Conservation (phyloP, 2,329 filamentous ascomycete genomes). For the Thielaviopsis cerberus region DNA sequence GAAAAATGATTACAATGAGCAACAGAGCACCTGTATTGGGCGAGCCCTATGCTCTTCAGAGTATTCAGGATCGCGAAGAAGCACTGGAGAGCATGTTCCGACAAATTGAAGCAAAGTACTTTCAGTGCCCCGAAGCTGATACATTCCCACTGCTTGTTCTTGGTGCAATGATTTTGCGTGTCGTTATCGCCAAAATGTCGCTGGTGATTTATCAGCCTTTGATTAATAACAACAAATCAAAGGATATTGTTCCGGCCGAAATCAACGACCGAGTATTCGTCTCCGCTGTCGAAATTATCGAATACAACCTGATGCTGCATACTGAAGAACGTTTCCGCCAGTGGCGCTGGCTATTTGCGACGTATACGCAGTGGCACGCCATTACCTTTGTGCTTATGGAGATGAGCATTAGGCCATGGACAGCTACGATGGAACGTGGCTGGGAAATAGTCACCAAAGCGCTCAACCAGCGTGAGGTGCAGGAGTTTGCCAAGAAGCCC, state of each 20-base stretch:
- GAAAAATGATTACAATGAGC: slow-evolving; percentile 15
- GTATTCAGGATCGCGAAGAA: slow-evolving; percentile 8
- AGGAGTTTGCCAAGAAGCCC: slow-evolving; percentile 26
- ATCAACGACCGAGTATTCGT: slow-evolving; percentile 51
- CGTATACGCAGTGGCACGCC: slow-evolving; percentile 33
- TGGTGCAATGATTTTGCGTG: slow-evolving; percentile 45
- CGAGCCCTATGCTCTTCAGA: slow-evolving; percentile 8
- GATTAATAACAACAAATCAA: slow-evolving; percentile 26
- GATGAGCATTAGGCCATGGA: slow-evolving; percentile 28
- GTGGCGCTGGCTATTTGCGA: slow-evolving; percentile 32
- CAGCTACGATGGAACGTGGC: slow-evolving; percentile 29
- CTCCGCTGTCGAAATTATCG: slow-evolving; percentile 55
- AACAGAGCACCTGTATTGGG: slow-evolving; percentile 6
- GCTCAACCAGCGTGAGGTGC: slow-evolving; percentile 22
- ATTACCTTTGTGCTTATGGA: slow-evolving; percentile 31
- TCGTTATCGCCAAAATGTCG: slow-evolving; percentile 63
- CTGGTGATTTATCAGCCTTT: slow-evolving; percentile 59
- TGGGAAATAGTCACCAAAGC: slow-evolving; percentile 27
- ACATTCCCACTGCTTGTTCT: slow-evolving; percentile 43
- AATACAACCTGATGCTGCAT: slow-evolving; percentile 47
- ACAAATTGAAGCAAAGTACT: slow-evolving; percentile 35
- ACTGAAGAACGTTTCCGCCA: slow-evolving; percentile 32
- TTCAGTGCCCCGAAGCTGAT: slow-evolving; percentile 31
- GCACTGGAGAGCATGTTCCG: slow-evolving; percentile 23
- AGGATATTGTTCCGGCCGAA: slow-evolving; percentile 19